Base-by-base conservation (phyloP, 805 yeast genomes). In the Ascoidea asiatica region DNA sequence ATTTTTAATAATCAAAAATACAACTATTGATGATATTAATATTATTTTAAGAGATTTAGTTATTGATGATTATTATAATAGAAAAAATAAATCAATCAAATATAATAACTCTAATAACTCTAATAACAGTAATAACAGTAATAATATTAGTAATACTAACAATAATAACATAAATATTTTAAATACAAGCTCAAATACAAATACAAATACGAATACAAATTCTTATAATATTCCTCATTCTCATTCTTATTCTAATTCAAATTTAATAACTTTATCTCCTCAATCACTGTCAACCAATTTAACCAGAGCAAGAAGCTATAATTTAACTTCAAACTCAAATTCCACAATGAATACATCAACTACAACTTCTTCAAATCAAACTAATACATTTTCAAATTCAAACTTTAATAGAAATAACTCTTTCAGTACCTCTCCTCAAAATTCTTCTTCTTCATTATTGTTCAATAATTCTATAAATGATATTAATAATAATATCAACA, bases 1-100 rank as follows among this genome's bases (percentile, higher is more conserved):
- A 44, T 73, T 76, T 39, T 61, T 79, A 44, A 75, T 75, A 2
- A 62, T 79, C 21, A 67, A 75, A 46, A 72, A 72, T 50, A 60
- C 73, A 1, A 72, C 70, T 48, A 57, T 78, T 8, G 62, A 63
- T 38, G 77, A 72, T 52, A 70, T 65, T 5, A 83, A 79, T 17
- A 43, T 57, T 48, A 55, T 79, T 2, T 56, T 76, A 33, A 65
- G 69, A 39, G 65, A 70, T 41, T 61, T 79, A 43, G 79, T 77
- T 2, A 63, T 69, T 37, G 81, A 76, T 37, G 81, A 77, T 51
- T 50, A 52, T 18, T 50, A 53, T 41, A 56, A 60, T 39, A 53
- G 69, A 35, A 60, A 62, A 21, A 65, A 67, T 54, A 61, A 62
- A 45, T 71, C 75, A 2, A 54, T 69, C 35, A 38, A 38, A n/a